Evolutionary conservation across 176 grass and related monocot genomes (phyloP).

Genomic region (Raddia guianensis): DNA sequence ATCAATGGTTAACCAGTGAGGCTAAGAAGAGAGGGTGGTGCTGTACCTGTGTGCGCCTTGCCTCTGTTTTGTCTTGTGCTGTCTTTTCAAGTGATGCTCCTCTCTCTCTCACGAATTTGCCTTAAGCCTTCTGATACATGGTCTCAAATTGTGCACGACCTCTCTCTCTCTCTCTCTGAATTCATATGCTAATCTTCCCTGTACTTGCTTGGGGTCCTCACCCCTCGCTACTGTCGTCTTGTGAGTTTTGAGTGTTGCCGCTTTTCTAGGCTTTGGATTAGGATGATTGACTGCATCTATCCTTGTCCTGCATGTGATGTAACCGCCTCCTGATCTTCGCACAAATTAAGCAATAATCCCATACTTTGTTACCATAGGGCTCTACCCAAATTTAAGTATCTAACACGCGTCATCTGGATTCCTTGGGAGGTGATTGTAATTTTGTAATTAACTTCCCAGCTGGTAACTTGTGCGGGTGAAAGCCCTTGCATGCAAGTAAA

Average conservation of each 20-base stretch:
- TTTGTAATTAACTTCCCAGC: neutral
- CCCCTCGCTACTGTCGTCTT: constrained; percentile 44
- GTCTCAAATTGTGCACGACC: neutral
- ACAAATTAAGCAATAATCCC: neutral
- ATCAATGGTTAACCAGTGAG: neutral
- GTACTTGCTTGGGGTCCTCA: constrained; percentile 35
- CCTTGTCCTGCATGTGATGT: neutral
- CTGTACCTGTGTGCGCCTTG: constrained; percentile 20
- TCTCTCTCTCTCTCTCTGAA: neutral
- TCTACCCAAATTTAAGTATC: neutral
- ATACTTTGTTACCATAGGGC: neutral
- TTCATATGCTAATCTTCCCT: constrained; percentile 15
- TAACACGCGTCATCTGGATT: neutral
- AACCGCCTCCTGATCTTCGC: constrained; percentile 26
- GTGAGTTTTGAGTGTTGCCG: constrained; percentile 19
- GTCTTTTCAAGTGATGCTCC: constrained; percentile 41
- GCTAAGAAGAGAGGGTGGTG: constrained; percentile 9
- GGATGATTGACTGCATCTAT: constrained; percentile 16
- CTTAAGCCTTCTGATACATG: constrained; percentile 16
- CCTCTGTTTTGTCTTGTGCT: constrained; percentile 62
- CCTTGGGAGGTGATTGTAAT: neutral
- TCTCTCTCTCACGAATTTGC: constrained; percentile 39
- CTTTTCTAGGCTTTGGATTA: constrained; percentile 4
- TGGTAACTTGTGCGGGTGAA: constrained; percentile 14
- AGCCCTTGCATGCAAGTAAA: constrained; percentile 20